Evolutionary conservation across 2,329 filamentous ascomycete species (phyloP).

Genomic region (Pseudophaeomoniella oleicola): DNA sequence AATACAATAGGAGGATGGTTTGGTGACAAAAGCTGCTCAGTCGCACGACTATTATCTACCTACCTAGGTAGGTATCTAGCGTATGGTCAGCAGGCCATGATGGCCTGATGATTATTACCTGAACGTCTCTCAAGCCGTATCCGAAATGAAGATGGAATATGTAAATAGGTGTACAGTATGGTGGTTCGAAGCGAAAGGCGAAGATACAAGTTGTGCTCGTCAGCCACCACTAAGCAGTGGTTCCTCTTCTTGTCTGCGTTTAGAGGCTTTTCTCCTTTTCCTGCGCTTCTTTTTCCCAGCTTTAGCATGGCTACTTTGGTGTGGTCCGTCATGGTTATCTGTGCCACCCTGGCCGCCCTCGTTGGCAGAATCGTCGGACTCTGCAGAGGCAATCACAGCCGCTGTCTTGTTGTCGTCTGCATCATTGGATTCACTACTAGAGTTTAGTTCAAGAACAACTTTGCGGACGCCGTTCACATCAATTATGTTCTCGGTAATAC

Average conservation of each 20-base stretch:
- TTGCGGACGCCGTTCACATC: constrained; percentile 62
- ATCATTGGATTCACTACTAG: constrained; percentile 33
- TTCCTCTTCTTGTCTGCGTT: neutral
- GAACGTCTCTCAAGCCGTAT: neutral
- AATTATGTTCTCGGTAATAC: constrained; percentile 65
- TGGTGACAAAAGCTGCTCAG: no score
- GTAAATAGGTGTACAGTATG: neutral
- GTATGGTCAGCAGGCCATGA: neutral
- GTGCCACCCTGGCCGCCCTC: constrained; percentile 4
- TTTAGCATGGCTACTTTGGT: constrained; percentile 9
- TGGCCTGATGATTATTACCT: neutral
- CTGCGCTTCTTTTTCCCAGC: constrained; percentile 1
- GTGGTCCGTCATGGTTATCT: constrained; percentile 6
- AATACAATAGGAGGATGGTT: no score
- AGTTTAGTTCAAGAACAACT: constrained; percentile 57
- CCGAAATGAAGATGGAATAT: neutral
- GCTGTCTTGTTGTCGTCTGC: constrained; percentile 14
- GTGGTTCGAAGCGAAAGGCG: no score
- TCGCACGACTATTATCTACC: no score
- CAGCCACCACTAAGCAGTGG: neutral
- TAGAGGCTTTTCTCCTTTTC: neutral
- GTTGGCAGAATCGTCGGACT: neutral
- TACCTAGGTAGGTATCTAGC: no score
- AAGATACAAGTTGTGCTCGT: neutral
- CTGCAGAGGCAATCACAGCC: constrained; percentile 2